Base-by-base conservation (phyloP, 1,284 basidiomycete species). In the Dichomitus squalens region DNA sequence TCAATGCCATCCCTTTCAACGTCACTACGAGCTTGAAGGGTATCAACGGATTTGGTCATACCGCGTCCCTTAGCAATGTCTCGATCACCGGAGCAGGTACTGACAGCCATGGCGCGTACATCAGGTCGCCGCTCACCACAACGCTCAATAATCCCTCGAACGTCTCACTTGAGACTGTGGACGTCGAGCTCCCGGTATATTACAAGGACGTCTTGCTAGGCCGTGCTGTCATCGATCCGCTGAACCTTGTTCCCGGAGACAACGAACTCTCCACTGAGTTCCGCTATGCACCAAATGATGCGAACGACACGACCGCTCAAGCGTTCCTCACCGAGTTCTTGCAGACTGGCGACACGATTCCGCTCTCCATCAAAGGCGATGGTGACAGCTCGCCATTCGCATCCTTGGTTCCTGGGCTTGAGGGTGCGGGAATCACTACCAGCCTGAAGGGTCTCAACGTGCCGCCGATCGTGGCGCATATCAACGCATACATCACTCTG, bases 61-160 rank as follows among this genome's bases (percentile, higher is more conserved):
- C 70, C 4, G 83, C 85, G 0, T 36, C 62, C 2, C 72, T 88
- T 50, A 78, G 72, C 65, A 79, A 88, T 53, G 79, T 88, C 41
- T 76, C 75, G 12, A 81, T 89, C 23, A 72, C 76, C n/a, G 87
- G 86, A 29, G 87, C 86, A 60, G 85, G 85, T 35, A 85, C 85
- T 33, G 71, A 71, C 47, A 81, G 80, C 33, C 84, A 84, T 8
- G 75, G 85, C 41, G 70, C 31, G 68, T 75, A 50, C 74, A 73
- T 18, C 71, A 33, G 12, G 18, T 58, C 82, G 3, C 85, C 83
- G 2, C 70, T 88, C 27, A 82, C 75, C 0, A 79, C 84, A 11
- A 75, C 71, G 29, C 73, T 90, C 49, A 66, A 83, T 39, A 90
- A 90, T 63, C 88, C 87, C 7, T 88, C 87, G 7, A 87, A 90